Base-by-base conservation (phyloP, 2,329 filamentous ascomycete genomes). In the Epicoccum sorghinum region DNA sequence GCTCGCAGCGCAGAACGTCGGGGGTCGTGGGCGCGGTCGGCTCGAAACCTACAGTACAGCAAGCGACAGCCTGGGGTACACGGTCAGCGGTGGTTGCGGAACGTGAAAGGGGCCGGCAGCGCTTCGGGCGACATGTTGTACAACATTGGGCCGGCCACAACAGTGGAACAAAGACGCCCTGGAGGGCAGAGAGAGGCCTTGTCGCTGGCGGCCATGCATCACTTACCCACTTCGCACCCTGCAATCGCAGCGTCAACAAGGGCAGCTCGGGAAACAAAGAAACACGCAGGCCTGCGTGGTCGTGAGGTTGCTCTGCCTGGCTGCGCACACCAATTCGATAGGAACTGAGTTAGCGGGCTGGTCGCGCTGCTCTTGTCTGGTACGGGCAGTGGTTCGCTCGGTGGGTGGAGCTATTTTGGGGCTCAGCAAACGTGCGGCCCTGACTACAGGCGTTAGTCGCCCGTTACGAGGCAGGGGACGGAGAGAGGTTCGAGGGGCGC, bases 101-200 rank as follows among this genome's bases (percentile, higher is more conserved):
- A 60, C 50, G 59, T 60, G 64, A 67, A 68, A 67, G 64, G 64
- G 66, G 62, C 52, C 62, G 46, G 60, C 54, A 52, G 60, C 60
- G 65, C 62, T 61, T 61, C 63, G 56, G 65, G 60, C 68, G 61
- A 63, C 55, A 55, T 69, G 70, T 60, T 58, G 71, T 72, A 70
- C 69, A 58, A 67, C 66, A 68, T 70, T 66, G 66, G 44, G 59
- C 59, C 62, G 66, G 63, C 60, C 66, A 66, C 65, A 56, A 60
- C 49, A 44, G 61, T 65, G 64, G 64, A 67, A 70, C 71, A 68
- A 70, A 67, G 68, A 66, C 59, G 59, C 53, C 25, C 40, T 49
- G 36, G 46, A 24, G 41, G 51, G 45, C 45, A 55, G 61, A 61
- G 63, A 12, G 32, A 30, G 61, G 59, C 61, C 42, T 53, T 56